Evolutionary conservation across 2,329 filamentous ascomycete species (phyloP).

Genomic region (Ceratocystis destructans): DNA sequence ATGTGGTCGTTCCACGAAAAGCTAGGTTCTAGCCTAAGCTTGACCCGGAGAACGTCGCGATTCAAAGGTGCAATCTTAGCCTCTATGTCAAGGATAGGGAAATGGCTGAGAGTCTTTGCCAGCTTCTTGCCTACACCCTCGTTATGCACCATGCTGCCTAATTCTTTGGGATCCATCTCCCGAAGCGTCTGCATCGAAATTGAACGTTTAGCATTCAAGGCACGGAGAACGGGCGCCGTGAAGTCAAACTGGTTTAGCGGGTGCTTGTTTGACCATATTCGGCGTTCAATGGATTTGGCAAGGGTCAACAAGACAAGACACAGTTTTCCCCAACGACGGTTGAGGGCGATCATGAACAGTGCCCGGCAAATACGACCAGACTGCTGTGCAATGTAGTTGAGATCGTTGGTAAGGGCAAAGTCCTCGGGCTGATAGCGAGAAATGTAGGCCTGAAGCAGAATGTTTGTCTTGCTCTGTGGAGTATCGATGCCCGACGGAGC

Average conservation of each 20-base stretch:
- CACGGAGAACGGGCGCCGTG: slow-evolving; percentile 65
- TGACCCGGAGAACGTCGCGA: slow-evolving; percentile 83
- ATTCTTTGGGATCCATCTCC: slow-evolving; percentile 87
- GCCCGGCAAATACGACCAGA: slow-evolving; percentile 87
- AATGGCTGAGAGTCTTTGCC: slow-evolving; percentile 69
- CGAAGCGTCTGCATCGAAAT: slow-evolving; percentile 68
- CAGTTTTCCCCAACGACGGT: slow-evolving; percentile 89
- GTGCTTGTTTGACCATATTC: slow-evolving; percentile 89
- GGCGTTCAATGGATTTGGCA: slow-evolving; percentile 93
- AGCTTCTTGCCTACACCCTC: slow-evolving; percentile 73
- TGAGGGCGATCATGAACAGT: slow-evolving; percentile 93
- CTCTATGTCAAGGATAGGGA: slow-evolving; percentile 81
- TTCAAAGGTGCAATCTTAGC: slow-evolving; percentile 93
- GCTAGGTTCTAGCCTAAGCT: slow-evolving; percentile 72
- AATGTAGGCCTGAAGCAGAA: slow-evolving; percentile 86
- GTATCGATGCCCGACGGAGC: slow-evolving; percentile 39
- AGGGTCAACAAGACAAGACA: slow-evolving; percentile 81
- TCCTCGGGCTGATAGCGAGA: slow-evolving; percentile 78
- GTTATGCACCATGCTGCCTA: slow-evolving; percentile 84
- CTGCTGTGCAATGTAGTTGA: slow-evolving; percentile 91
- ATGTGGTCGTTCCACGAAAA: slow-evolving; percentile 91
- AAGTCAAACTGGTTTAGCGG: slow-evolving; percentile 92
- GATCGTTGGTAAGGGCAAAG: slow-evolving; percentile 83
- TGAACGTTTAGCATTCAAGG: slow-evolving; percentile 68
- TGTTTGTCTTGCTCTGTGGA: slow-evolving; percentile 86